Percentiles rank a stretch among this genome's conserved stretches.
phyloP scores from a whole-genome alignment of 2,329 filamentous ascomycete genomes.

The Aureobasidium sp. region DNA sequence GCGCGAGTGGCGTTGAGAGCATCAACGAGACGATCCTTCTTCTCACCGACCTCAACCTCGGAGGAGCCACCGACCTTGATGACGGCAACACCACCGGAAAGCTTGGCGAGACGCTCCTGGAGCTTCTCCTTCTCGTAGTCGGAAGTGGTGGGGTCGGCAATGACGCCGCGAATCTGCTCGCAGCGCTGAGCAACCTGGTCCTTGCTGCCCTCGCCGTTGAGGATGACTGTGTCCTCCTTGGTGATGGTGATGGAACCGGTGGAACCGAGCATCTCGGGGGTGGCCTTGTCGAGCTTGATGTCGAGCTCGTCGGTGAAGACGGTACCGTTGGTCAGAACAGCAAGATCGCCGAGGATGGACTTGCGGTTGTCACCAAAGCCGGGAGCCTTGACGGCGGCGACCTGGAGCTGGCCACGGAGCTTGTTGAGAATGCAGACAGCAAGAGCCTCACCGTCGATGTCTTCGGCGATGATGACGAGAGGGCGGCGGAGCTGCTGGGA shows the following conservation, averaged over 20 bases:
- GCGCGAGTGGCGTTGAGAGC: slow-evolving; percentile 96
- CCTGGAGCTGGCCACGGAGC: slow-evolving; percentile 98
- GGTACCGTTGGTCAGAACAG: slow-evolving; percentile 89
- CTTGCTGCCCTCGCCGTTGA: slow-evolving; percentile 95
- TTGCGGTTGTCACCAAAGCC: slow-evolving; percentile 99
- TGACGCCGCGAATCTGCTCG: slow-evolving; percentile 98
- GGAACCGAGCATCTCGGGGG: slow-evolving; percentile 88
- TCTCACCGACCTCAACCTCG: slow-evolving; percentile 98
- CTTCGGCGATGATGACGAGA: slow-evolving; percentile 96
- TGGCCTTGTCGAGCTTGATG: slow-evolving; percentile 98
- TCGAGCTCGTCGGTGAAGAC: slow-evolving; percentile 99
- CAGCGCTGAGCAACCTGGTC: slow-evolving; percentile 89
- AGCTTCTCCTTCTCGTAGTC: slow-evolving; percentile 99
- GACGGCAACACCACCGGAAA: slow-evolving; percentile 96
- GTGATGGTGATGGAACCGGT: slow-evolving; percentile 99
- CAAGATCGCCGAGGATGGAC: slow-evolving; percentile 96
- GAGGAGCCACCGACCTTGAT: slow-evolving; percentile 98
- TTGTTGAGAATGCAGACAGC: slow-evolving; percentile 99
- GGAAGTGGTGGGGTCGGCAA: slow-evolving; percentile 85
- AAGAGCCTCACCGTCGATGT: slow-evolving; percentile 96
- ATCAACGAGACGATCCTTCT: slow-evolving; percentile 99
- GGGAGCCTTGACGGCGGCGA: slow-evolving; percentile 96
- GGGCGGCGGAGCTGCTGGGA: slow-evolving; percentile 93
- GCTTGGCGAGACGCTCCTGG: slow-evolving; percentile 98
- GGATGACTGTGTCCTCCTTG: slow-evolving; percentile 98